phyloP scores from a whole-genome alignment of 139 green algal species.

The Pseudopediastrum boryanum region DNA sequence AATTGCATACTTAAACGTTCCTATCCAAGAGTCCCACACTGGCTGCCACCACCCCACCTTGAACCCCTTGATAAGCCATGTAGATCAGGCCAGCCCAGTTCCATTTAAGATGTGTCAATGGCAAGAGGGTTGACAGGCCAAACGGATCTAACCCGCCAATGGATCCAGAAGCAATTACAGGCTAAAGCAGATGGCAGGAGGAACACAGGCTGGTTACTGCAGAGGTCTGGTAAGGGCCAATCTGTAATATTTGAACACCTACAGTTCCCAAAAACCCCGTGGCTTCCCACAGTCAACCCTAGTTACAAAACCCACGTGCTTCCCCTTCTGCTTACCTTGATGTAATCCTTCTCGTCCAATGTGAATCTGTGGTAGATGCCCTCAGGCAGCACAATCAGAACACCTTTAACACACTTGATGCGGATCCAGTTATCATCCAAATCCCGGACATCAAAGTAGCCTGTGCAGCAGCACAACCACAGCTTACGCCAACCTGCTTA shows the following conservation, averaged over 20 bases:
- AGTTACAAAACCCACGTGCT: neutral
- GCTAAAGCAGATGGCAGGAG: neutral
- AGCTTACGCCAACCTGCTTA: neutral
- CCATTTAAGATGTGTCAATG: too few relatives aligned
- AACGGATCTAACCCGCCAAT: neutral
- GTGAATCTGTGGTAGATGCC: constrained; percentile 98
- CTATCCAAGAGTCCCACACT: too few relatives aligned
- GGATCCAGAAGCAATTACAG: neutral
- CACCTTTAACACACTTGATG: constrained; percentile 78
- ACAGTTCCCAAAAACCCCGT: neutral
- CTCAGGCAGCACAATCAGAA: constrained; percentile 93
- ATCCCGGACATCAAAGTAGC: constrained; percentile 97
- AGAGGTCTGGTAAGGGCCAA: neutral
- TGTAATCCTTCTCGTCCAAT: constrained; percentile 85
- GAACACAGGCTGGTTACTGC: neutral
- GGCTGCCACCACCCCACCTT: too few relatives aligned
- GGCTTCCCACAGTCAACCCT: neutral
- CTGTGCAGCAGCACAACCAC: constrained; percentile 41
- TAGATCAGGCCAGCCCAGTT: too few relatives aligned
- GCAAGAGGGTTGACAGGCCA: too few relatives aligned
- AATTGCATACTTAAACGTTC: too few relatives aligned
- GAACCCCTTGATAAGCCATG: too few relatives aligned
- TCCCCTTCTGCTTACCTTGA: constrained; percentile 65
- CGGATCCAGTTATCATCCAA: constrained; percentile 90
- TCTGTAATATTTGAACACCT: neutral